Percentiles rank a stretch among this genome's conserved stretches.
Evolutionary conservation across 495 filamentous ascomycete genomes (phyloP).

Genomic region (Hypoxylon subgilvum): DNA sequence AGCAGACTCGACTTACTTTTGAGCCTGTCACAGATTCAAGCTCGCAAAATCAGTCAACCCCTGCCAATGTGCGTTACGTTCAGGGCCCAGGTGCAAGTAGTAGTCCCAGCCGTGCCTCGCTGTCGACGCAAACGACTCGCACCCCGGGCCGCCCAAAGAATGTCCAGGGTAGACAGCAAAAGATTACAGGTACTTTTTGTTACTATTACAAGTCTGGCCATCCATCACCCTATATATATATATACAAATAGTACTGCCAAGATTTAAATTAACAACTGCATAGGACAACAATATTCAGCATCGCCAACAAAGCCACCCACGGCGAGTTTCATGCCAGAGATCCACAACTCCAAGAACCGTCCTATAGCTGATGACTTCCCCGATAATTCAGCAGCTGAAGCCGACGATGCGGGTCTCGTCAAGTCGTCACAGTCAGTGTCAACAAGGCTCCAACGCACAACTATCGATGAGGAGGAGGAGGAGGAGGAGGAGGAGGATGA

Average conservation of each 20-base stretch:
- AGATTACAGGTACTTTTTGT: conserved; percentile 14
- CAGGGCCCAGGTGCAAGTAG: conserved; percentile 9
- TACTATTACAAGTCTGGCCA: too few relatives aligned
- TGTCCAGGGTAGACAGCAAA: conserved; percentile 11
- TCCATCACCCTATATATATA: too few relatives aligned
- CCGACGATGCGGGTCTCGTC: conserved; percentile 2
- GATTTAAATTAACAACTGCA: conserved; percentile 3
- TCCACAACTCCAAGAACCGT: neutral
- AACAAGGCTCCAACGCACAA: conserved; percentile 23
- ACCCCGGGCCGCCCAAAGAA: neutral
- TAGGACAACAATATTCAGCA: conserved; percentile 3
- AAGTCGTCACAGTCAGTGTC: conserved; percentile 39
- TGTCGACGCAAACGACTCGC: conserved; percentile 4
- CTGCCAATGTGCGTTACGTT: conserved; percentile 29
- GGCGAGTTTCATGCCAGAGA: conserved; percentile 31
- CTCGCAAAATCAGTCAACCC: conserved; percentile 7
- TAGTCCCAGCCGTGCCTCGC: conserved; percentile 6
- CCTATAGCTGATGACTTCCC: conserved; percentile 16
- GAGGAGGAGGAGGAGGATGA: conserved; percentile 22
- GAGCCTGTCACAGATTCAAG: conserved; percentile 20
- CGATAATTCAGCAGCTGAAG: conserved; percentile 27
- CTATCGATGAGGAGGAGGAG: conserved; percentile 15
- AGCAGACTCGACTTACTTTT: conserved; percentile 37
- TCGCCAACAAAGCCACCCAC: conserved; percentile 6
- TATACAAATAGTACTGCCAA: too few relatives aligned